Percentiles rank a stretch among this genome's conserved stretches.
These are phyloP conservation scores for Lophiotrema nucula DNA, from an alignment of 495 filamentous ascomycete species.

Conservation along the genomic window DNA sequence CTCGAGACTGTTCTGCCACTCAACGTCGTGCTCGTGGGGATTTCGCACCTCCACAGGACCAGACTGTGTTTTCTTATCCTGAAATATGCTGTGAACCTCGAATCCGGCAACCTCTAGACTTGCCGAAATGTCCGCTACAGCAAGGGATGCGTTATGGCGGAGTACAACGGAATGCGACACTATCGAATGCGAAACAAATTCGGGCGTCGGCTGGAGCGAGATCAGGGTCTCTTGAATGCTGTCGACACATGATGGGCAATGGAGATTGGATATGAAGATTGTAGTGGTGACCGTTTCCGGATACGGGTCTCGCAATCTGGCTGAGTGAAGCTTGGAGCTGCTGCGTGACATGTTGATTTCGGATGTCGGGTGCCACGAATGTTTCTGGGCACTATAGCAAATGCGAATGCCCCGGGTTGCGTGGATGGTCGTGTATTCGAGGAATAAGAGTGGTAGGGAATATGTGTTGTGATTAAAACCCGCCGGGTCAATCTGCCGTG, in stretches of 20 bases:
- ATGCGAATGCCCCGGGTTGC: too few relatives aligned
- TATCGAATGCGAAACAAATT: constrained; percentile 56
- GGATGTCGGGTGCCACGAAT: too few relatives aligned
- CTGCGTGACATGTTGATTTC: constrained; percentile 12
- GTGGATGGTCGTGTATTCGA: too few relatives aligned
- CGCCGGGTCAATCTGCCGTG: too few relatives aligned
- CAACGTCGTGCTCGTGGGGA: constrained; percentile 4
- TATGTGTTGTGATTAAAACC: too few relatives aligned
- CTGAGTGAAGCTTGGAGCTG: neutral
- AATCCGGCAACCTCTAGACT: constrained; percentile 33
- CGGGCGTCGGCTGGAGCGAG: constrained; percentile 42
- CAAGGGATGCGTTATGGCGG: constrained; percentile 27
- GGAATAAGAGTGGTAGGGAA: too few relatives aligned
- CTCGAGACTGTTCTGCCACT: constrained; percentile 34
- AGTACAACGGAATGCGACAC: constrained; percentile 56
- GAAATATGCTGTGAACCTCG: constrained; percentile 38
- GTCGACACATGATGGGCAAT: constrained; percentile 61
- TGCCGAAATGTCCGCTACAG: constrained; percentile 28
- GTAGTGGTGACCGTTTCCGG: constrained; percentile 29
- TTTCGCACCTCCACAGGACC: constrained; percentile 17
- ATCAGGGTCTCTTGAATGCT: constrained; percentile 52
- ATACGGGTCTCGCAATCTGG: neutral
- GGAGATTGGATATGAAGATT: constrained; percentile 52
- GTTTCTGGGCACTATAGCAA: too few relatives aligned
- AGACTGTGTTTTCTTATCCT: constrained; percentile 1